A percentile compares a stretch with the other conserved stretches of the same genome.
These are phyloP conservation scores for Streptanthus diversifolius DNA, from an alignment of 345 rosid genomes.

Conservation along the genomic window DNA sequence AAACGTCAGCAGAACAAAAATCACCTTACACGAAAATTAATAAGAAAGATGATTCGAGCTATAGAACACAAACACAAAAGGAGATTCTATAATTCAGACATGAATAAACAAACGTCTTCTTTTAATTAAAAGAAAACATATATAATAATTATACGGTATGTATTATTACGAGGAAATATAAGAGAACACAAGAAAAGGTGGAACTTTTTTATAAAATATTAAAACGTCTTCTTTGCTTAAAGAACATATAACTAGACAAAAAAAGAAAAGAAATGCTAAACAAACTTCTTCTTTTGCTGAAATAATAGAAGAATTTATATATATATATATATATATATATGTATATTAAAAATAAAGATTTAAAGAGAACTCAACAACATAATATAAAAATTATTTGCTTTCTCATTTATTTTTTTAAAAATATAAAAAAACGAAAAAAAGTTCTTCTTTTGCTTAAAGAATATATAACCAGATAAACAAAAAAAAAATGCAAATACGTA, in stretches of 20 bases:
- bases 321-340: neutral
- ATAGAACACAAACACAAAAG: neutral
- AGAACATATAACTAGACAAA: neutral
- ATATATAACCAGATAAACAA: neutral
- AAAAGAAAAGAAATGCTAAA: neutral
- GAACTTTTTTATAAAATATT: no score
- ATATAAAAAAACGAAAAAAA: neutral
- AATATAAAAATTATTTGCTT: neutral
- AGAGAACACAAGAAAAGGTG: neutral
- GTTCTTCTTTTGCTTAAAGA: slow-evolving; percentile 5
- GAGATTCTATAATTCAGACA: neutral
- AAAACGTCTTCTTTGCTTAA: neutral
- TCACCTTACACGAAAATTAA: neutral
- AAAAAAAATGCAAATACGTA: neutral
- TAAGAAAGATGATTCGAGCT: neutral
- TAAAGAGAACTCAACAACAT: neutral
- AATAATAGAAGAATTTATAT: neutral
- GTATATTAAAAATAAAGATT: neutral
- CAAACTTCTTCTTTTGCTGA: neutral
- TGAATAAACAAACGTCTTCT: slow-evolving; percentile 3
- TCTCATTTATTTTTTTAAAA: neutral
- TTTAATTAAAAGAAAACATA: neutral
- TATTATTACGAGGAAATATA: slow-evolving; percentile 8
- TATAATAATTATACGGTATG: neutral
- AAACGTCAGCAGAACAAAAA: neutral